These are phyloP conservation scores for Eimeria tenella DNA, from an alignment of 169 alveolate species.

Conservation along the genomic window DNA sequence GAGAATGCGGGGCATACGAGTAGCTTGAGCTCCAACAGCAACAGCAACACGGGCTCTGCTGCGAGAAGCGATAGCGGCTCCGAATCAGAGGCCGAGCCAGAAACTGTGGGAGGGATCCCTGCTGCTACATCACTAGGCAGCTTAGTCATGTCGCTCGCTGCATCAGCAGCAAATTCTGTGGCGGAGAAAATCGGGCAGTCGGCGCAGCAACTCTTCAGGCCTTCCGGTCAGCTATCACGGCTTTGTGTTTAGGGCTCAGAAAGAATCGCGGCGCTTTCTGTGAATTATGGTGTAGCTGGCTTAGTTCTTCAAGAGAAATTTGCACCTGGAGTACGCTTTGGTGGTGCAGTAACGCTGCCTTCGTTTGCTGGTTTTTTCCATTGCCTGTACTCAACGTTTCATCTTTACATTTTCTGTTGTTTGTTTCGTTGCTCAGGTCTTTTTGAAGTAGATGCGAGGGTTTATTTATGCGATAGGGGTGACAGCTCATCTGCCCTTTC, in stretches of 20 bases:
- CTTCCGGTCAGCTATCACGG: conserved; percentile 35
- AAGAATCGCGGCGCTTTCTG: no score
- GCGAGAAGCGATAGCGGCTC: background rate
- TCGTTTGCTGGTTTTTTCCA: no score
- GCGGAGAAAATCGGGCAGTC: conserved; percentile 59
- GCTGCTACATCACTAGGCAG: conserved; percentile 41
- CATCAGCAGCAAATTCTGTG: conserved; percentile 50
- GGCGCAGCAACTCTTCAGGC: conserved; percentile 65
- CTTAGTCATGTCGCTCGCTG: background rate
- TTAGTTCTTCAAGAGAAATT: no score
- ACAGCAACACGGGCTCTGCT: conserved; percentile 15
- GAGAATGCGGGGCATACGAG: background rate
- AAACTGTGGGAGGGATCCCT: background rate
- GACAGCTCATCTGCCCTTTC: background rate
- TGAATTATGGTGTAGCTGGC: no score
- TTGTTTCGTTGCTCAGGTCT: background rate
- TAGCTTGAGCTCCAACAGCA: background rate
- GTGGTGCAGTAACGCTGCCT: no score
- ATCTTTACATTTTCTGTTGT: background rate
- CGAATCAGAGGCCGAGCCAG: background rate
- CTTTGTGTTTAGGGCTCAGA: background rate
- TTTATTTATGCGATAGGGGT: background rate
- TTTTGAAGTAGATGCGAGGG: background rate
- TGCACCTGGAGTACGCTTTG: no score
- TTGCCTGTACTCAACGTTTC: no score